Evolutionary conservation across 225 moss, liverwort and hornwort species (phyloP), one percentile per base, ranked within the genome.

Genomic region (Neckera pumila): DNA sequence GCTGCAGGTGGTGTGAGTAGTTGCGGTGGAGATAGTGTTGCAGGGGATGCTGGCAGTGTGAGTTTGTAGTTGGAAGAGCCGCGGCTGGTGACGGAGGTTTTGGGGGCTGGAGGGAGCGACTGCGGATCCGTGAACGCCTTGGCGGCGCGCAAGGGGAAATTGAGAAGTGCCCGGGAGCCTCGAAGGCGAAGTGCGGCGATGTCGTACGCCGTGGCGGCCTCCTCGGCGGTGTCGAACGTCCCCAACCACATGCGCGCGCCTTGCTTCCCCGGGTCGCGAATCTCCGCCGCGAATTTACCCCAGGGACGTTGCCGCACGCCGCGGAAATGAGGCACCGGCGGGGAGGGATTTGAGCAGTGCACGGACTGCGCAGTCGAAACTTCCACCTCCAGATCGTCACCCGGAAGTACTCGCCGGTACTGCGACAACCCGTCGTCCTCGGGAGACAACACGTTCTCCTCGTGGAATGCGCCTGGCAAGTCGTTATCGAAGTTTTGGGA

Each of bases 171-270:
- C 16, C 90, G 87, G 30, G 89, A 88, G 45, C 94, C 94, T 18
- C 94, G 93, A 38, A 94, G 81, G 56, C 63, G 88, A 61, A 93
- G 89, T 49, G 94, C 94, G 11, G 93, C 94, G 36, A 82, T 83
- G 84, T 94, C 94, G 79, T 93, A 92, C 1, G 94, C 94, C 30
- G 84, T 87, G 72, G 94, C 94, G 2, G 94, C 94, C 47, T 93
- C 92, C 80, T 93, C 93, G 9, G 92, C 93, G 11, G 86, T 92
- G 69, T 93, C 93, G 76, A 94, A 92, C 18, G 94, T 93, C 20
- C 94, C 94, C 36, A 94, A 84, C 94, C 94, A 94, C 17, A 89
- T 76, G n/a, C 94, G 92, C 28, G 92, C 80, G 28, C 92, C 92
- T 53, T 88, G 88, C 64, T 88, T 90, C 23, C 93, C 93, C 14